phyloP scores from a whole-genome alignment of 148 eudicot genomes.

The Camellia lanceoleosa region DNA sequence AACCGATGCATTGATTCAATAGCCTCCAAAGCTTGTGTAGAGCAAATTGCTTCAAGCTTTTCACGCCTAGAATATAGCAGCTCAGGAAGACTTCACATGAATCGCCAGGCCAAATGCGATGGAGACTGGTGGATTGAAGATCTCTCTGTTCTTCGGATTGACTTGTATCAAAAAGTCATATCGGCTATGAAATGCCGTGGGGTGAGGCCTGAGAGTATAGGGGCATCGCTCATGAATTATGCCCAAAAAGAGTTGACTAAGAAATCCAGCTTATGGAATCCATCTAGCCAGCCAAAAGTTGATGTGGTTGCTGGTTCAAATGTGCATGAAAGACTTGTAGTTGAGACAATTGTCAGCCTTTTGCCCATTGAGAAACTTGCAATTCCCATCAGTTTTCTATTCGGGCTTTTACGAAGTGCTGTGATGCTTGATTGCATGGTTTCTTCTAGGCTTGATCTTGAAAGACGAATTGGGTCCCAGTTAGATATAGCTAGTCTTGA shows the following conservation, averaged over 20 bases:
- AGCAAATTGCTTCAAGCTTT: slow-evolving; percentile 95
- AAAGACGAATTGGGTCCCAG: slow-evolving; percentile 87
- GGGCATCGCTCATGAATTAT: slow-evolving; percentile 72
- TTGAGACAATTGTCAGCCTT: slow-evolving; percentile 74
- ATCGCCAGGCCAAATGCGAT: slow-evolving; percentile 59
- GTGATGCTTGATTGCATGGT: slow-evolving; percentile 63
- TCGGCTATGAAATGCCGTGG: slow-evolving; percentile 92
- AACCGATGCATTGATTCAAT: slow-evolving; percentile 71
- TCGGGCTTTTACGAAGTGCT: slow-evolving; percentile 81
- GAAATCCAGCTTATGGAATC: slow-evolving; percentile 55
- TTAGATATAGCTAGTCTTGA: slow-evolving; percentile 81
- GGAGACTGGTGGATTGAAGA: slow-evolving; percentile 97
- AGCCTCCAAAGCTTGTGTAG: slow-evolving; percentile 86
- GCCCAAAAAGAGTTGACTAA: slow-evolving; percentile 72
- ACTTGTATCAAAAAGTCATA: slow-evolving; percentile 70
- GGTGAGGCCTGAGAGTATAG: slow-evolving; percentile 86
- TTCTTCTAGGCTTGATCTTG: slow-evolving; percentile 77
- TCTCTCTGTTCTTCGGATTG: slow-evolving; percentile 69
- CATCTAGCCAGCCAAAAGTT: slow-evolving; percentile 34
- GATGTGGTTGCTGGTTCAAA: slow-evolving; percentile 33
- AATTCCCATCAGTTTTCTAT: slow-evolving; percentile 74
- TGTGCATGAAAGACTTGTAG: slow-evolving; percentile 56
- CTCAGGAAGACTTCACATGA: slow-evolving; percentile 95
- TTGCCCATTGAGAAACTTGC: slow-evolving; percentile 76
- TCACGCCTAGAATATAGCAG: slow-evolving; percentile 90